Evolutionary conservation across 2,329 filamentous ascomycete genomes (phyloP).

Genomic region (Pezizomycotina sp.): DNA sequence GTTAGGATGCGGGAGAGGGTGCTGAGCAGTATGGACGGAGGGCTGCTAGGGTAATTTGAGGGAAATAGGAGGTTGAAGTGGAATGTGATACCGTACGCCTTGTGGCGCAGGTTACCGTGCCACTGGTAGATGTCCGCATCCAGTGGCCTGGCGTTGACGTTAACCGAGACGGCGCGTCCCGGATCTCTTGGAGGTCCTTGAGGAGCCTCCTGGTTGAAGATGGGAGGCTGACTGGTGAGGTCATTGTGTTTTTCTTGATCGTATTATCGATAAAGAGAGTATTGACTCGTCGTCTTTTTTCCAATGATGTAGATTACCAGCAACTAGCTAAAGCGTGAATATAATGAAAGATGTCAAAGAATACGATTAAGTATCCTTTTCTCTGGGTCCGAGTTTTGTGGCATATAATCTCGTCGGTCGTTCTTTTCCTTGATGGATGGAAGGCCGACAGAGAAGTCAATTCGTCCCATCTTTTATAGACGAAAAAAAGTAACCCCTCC

Average conservation of each 20-base stretch:
- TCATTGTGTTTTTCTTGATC: constrained; percentile 5
- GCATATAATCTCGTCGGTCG: too few species aligned
- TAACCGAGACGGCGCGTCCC: constrained; percentile 10
- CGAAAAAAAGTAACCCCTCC: too few species aligned
- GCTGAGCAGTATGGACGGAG: constrained; percentile 13
- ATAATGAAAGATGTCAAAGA: too few species aligned
- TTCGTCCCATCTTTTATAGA: too few species aligned
- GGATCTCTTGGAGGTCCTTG: constrained; percentile 13
- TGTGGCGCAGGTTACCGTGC: constrained; percentile 15
- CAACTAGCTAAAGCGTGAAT: too few species aligned
- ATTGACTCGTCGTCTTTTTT: too few species aligned
- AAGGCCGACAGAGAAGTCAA: too few species aligned
- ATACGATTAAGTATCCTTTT: too few species aligned
- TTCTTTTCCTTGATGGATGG: too few species aligned
- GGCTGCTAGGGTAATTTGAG: constrained; percentile 10
- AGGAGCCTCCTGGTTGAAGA: constrained; percentile 18
- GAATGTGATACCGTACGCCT: constrained; percentile 5
- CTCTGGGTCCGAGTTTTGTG: too few species aligned
- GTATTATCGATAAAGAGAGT: too few species aligned
- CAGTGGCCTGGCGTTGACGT: constrained; percentile 9
- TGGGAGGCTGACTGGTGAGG: constrained; percentile 7
- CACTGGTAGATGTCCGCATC: constrained; percentile 17
- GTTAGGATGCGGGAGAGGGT: constrained; percentile 18
- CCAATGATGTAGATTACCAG: too few species aligned
- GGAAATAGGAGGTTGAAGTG: constrained; percentile 18